phyloP scores from a whole-genome alignment of 805 yeast species.

The Wickerhamiella bombiphila region DNA sequence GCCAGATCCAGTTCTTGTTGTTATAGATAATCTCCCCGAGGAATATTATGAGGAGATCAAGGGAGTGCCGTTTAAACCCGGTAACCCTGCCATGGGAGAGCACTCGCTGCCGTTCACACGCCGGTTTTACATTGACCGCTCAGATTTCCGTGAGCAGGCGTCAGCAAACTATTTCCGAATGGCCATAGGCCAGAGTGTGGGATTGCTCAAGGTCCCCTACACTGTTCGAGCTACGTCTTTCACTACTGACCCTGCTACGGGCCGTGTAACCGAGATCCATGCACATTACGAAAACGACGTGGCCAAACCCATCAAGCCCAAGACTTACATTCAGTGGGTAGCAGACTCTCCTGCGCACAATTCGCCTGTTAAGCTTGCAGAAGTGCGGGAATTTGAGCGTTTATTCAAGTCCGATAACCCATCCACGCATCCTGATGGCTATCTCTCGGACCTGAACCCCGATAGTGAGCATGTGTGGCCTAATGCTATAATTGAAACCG shows the following conservation, averaged over 20 bases:
- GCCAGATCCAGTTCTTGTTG: conserved; percentile 70
- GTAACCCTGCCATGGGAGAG: conserved; percentile 59
- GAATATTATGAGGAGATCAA: conserved; percentile 54
- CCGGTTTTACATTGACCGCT: conserved; percentile 67
- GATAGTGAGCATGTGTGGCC: conserved; percentile 55
- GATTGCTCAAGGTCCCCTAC: conserved; percentile 80
- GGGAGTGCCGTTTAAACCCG: conserved; percentile 77
- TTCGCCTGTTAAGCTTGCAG: conserved; percentile 52
- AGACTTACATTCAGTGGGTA: conserved; percentile 95
- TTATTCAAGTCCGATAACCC: conserved; percentile 89
- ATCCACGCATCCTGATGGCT: conserved; percentile 74
- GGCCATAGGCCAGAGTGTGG: conserved; percentile 90
- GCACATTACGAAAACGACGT: conserved; percentile 65
- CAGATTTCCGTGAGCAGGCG: conserved; percentile 60
- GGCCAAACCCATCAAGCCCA: conserved; percentile 50
- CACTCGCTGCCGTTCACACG: conserved; percentile 65
- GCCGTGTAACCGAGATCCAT: conserved; percentile 53
- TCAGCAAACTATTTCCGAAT: conserved; percentile 73
- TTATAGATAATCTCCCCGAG: conserved; percentile 66
- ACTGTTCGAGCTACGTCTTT: conserved; percentile 57
- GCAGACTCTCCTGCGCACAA: conserved; percentile 48
- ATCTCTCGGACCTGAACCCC: conserved; percentile 65
- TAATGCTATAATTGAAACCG: conserved; percentile 63
- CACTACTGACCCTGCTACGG: conserved; percentile 47
- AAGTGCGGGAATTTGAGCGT: conserved; percentile 77